phyloP scores from a whole-genome alignment of 1,284 basidiomycete genomes.

The Puccinia triticina region DNA sequence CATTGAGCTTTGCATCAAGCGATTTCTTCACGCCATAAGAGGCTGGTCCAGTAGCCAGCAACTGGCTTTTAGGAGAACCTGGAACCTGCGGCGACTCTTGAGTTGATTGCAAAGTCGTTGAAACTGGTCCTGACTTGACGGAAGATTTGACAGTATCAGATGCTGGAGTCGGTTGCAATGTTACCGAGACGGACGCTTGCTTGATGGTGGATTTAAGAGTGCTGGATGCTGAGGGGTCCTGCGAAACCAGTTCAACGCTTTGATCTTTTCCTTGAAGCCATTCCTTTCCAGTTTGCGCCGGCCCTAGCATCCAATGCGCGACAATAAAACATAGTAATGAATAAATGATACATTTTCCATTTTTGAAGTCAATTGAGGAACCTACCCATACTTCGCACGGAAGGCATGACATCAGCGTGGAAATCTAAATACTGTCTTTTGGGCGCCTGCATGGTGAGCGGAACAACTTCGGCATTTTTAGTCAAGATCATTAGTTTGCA shows the following conservation, averaged over 20 bases:
- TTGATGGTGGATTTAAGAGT: constrained; percentile 55
- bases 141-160: constrained; percentile 55
- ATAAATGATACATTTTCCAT: not conserved
- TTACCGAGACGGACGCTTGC: constrained; percentile 32
- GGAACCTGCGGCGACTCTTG: not conserved
- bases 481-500: constrained; percentile 61
- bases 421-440: constrained; percentile 63
- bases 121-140: constrained; percentile 52
- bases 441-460: constrained; percentile 61
- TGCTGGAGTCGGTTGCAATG: constrained; percentile 46
- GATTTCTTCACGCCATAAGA: constrained; percentile 12
- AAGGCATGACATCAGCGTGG: constrained; percentile 62
- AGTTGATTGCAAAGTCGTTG: not conserved
- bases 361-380: constrained; percentile 12
- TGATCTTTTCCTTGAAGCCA: constrained; percentile 61
- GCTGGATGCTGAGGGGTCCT: constrained; percentile 57
- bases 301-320: constrained; percentile 53
- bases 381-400: constrained; percentile 57
- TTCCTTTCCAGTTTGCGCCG: constrained; percentile 59
- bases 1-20: not conserved
- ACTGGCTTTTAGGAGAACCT: constrained; percentile 52
- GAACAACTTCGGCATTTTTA: constrained; percentile 61
- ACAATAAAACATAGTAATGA: not conserved
- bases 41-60: constrained; percentile 54
- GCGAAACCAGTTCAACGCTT: constrained; percentile 55